phyloP scores from a whole-genome alignment of 352 stramenopile genomes.

The Phytophthora litchii region DNA sequence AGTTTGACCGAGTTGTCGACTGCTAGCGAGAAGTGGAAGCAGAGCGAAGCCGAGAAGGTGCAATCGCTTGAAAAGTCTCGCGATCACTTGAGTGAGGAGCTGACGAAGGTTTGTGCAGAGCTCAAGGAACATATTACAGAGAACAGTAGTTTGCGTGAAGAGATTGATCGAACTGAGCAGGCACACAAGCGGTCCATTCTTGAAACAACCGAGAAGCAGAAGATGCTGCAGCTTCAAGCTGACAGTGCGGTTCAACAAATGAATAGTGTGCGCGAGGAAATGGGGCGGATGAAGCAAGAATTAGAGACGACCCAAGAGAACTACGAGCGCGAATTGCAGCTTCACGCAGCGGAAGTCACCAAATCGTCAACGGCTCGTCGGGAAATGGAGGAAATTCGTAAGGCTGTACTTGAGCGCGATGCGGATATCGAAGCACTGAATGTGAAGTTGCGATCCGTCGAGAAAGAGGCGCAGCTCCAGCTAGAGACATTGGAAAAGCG shows the following conservation, averaged over 20 bases:
- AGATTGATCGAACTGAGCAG: conserved; percentile 57
- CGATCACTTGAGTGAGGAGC: conserved; percentile 43
- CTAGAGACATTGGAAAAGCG: conserved; percentile 55
- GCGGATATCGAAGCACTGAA: conserved; percentile 49
- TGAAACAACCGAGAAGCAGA: conserved; percentile 54
- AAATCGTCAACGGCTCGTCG: conserved; percentile 58
- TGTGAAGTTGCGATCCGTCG: conserved; percentile 38
- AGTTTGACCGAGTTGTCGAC: conserved; percentile 62
- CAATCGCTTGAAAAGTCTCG: conserved; percentile 48
- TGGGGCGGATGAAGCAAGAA: conserved; percentile 49
- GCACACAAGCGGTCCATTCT: conserved; percentile 43
- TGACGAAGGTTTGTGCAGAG: conserved; percentile 51
- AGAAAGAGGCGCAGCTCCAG: conserved; percentile 43
- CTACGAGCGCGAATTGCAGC: conserved; percentile 86
- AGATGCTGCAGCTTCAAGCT: conserved; percentile 51
- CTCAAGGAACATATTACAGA: conserved; percentile 67
- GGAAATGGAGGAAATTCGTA: conserved; percentile 57
- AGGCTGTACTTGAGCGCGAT: conserved; percentile 43
- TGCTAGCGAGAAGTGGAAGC: conserved; percentile 71
- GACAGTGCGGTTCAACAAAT: conserved; percentile 54
- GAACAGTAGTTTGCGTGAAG: conserved; percentile 65
- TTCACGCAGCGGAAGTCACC: conserved; percentile 70
- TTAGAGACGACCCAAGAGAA: conserved; percentile 65
- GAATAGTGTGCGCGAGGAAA: conserved; percentile 50
- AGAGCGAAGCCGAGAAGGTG: conserved; percentile 55